Evolutionary conservation across 768 basidiomycete genomes (phyloP).

Genomic region (Pulveroboletus sp.): DNA sequence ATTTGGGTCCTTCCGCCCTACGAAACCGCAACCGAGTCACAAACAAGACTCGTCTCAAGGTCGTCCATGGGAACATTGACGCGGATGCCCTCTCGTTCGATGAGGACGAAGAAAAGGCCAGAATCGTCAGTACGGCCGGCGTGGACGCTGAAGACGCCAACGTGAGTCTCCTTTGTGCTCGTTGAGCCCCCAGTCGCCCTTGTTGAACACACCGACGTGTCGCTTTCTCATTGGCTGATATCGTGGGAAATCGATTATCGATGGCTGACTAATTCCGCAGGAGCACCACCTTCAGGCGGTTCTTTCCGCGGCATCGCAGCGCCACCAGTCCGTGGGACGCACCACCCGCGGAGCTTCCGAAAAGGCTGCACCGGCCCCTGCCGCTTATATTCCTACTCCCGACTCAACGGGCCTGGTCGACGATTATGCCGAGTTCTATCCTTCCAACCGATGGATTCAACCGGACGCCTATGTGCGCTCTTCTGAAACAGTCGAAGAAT

Average conservation of each 20-base stretch:
- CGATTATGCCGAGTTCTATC: constrained; percentile 51
- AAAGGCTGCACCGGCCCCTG: constrained; percentile 38
- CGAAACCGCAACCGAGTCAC: constrained; percentile 88
- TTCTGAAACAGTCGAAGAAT: constrained; percentile 85
- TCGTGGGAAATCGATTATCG: constrained; percentile 47
- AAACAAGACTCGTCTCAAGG: constrained; percentile 87
- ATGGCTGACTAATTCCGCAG: constrained; percentile 53
- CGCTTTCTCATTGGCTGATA: constrained; percentile 44
- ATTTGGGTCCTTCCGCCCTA: constrained; percentile 73
- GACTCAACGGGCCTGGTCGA: constrained; percentile 80
- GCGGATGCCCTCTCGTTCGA: constrained; percentile 77
- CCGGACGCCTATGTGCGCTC: constrained; percentile 75
- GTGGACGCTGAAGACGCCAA: constrained; percentile 94
- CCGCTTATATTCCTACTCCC: constrained; percentile 88
- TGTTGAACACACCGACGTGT: constrained; percentile 45
- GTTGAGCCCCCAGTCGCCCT: constrained; percentile 35
- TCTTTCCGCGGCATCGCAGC: constrained; percentile 51
- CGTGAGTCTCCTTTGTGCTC: constrained; percentile 55
- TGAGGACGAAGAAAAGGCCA: constrained; percentile 84
- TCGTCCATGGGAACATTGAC: constrained; percentile 79
- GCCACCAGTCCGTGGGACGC: constrained; percentile 39
- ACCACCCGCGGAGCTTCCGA: constrained; percentile 35
- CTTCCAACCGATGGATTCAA: constrained; percentile 3
- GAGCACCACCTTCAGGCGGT: constrained; percentile 60
- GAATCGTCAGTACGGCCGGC: constrained; percentile 77